Conservation (phyloP, 805 yeast genomes). For the Yarrowia hollandica region DNA sequence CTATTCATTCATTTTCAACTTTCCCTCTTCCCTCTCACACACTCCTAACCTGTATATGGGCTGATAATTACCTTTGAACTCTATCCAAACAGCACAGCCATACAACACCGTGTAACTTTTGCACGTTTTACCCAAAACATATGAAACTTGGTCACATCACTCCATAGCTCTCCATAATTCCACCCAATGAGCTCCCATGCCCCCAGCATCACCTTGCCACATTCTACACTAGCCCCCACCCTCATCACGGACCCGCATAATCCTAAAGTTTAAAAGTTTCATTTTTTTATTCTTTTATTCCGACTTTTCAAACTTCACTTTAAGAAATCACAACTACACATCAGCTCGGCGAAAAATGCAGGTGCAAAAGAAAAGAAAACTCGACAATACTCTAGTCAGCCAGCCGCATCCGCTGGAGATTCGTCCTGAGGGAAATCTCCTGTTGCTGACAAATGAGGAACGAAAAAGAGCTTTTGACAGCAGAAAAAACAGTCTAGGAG, state of each 20-base stretch:
- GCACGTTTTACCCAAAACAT: no score
- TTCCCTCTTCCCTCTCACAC: not conserved
- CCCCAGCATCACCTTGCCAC: not conserved
- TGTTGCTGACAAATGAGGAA: conserved; percentile 40
- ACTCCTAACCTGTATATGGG: not conserved
- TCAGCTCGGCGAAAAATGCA: conserved; percentile 7
- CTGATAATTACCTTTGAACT: not conserved
- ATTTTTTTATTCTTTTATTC: not conserved
- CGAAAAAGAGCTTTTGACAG: not conserved
- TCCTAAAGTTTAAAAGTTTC: conserved; percentile 15
- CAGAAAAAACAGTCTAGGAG: conserved; percentile 2
- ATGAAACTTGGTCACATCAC: no score
- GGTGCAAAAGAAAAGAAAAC: not conserved
- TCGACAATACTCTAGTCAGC: conserved; percentile 12
- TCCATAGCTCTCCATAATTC: not conserved
- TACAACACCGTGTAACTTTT: no score
- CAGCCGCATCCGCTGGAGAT: conserved; percentile 66
- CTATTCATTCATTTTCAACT: no score
- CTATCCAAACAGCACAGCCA: not conserved
- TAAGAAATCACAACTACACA: not conserved
- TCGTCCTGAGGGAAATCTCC: conserved; percentile 70
- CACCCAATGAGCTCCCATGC: not conserved
- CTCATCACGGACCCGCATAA: no score
- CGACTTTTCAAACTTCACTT: not conserved
- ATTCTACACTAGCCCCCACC: no score